These are phyloP conservation scores for Persicaria maculosa DNA, from an alignment of 148 eudicot species.

Conservation along the genomic window DNA sequence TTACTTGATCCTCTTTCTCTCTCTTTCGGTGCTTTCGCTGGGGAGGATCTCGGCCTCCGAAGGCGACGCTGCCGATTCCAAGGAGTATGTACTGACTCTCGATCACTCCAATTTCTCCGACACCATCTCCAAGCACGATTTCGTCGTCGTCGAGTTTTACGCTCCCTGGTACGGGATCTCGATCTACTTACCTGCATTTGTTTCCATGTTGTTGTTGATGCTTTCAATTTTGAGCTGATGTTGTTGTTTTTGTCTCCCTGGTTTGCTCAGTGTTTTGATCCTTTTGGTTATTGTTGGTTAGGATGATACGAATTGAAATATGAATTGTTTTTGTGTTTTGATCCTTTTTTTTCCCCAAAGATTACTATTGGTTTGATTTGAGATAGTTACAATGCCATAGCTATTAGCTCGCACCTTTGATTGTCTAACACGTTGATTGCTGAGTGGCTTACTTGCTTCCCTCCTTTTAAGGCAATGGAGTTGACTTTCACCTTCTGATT, in stretches of 20 bases:
- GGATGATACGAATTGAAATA: not conserved
- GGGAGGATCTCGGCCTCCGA: slow-evolving; percentile 4
- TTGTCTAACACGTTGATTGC: not conserved
- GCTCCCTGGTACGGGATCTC: slow-evolving; percentile 29
- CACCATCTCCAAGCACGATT: slow-evolving; percentile 22
- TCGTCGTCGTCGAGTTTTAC: slow-evolving; percentile 32
- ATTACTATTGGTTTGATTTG: not conserved
- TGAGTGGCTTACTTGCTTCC: no score
- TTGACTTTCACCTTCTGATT: not conserved
- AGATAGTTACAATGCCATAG: not conserved
- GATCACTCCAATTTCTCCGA: slow-evolving; percentile 31
- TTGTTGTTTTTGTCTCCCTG: not conserved
- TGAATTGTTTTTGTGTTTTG: not conserved
- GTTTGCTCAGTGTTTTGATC: not conserved
- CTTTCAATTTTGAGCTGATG: not conserved
- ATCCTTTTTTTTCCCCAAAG: no score
- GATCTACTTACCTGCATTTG: not conserved
- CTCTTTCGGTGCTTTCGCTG: not conserved
- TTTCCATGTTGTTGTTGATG: not conserved
- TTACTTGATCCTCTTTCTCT: not conserved
- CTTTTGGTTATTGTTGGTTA: not conserved
- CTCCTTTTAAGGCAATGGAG: not conserved
- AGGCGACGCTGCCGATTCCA: slow-evolving; percentile 11
- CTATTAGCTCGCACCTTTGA: not conserved
- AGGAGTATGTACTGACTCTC: slow-evolving; percentile 29